phyloP scores from a whole-genome alignment of 2,329 filamentous ascomycete species.

The Cercospora janseana region DNA sequence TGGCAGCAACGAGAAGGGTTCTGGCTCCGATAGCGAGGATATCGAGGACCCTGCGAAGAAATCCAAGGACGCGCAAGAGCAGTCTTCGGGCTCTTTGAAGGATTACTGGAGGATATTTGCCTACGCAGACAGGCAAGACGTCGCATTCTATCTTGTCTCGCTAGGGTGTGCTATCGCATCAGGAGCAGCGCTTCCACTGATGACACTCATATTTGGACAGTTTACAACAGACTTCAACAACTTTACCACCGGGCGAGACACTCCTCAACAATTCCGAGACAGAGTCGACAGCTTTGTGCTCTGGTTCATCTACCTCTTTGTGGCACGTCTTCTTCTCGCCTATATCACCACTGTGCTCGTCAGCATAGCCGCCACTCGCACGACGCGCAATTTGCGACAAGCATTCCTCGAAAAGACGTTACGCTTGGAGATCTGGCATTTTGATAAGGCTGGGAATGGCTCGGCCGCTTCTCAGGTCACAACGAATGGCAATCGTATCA shows the following conservation, averaged over 20 bases:
- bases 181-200: constrained; percentile 49
- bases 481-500: constrained; percentile 40
- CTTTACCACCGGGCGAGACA: constrained; percentile 33
- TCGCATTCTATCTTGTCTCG: constrained; percentile 33
- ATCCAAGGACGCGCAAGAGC: constrained; percentile 13
- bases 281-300: constrained; percentile 47
- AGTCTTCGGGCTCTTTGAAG: constrained; percentile 22
- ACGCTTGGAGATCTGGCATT: constrained; percentile 63
- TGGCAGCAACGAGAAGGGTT: constrained; percentile 11
- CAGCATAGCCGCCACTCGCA: constrained; percentile 53
- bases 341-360: constrained; percentile 52
- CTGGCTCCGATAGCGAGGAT: constrained; percentile 13
- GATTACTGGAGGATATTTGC: constrained; percentile 35
- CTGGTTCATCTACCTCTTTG: constrained; percentile 69
- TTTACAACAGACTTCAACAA: constrained; percentile 50
- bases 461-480: constrained; percentile 36
- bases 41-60: not conserved
- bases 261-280: constrained; percentile 23
- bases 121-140: constrained; percentile 33
- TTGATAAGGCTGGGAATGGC: constrained; percentile 59
- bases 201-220: constrained; percentile 52
- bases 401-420: constrained; percentile 65
- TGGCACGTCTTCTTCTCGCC: constrained; percentile 62
- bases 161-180: constrained; percentile 42
- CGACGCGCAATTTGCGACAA: constrained; percentile 53